Percentiles rank a stretch among this genome's conserved stretches.
Conservation (phyloP, 1,139 yeast species). For the Yamadazyma triangularis region DNA sequence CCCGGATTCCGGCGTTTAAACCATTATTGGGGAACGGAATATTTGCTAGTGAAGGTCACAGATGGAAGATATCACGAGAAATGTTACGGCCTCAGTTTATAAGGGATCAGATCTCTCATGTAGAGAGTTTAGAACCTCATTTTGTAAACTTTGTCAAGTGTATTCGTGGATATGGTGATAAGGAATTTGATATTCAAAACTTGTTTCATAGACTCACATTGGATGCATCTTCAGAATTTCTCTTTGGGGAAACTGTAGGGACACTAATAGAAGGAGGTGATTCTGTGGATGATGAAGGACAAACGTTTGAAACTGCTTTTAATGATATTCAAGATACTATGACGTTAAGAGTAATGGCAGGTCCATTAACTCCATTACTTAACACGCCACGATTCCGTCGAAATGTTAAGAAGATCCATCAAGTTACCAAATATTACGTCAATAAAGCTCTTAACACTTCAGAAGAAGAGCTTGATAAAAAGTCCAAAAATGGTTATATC, state of each 20-base stretch:
- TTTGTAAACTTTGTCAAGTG: slow-evolving; percentile 22
- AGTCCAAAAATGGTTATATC: slow-evolving; percentile 32
- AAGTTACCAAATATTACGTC: slow-evolving; percentile 20
- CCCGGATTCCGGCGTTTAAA: slow-evolving; percentile 35
- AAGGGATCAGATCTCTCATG: slow-evolving; percentile 49
- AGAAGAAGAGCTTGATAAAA: slow-evolving; percentile 21
- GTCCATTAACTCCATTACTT: slow-evolving; percentile 23
- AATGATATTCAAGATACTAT: slow-evolving; percentile 27
- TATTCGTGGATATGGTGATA: slow-evolving; percentile 12
- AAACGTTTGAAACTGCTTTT: slow-evolving; percentile 34
- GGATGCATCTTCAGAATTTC: slow-evolving; percentile 47
- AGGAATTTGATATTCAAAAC: slow-evolving; percentile 30
- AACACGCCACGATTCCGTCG: slow-evolving; percentile 23
- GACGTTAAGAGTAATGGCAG: slow-evolving; percentile 26
- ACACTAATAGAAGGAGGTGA: slow-evolving; percentile 13
- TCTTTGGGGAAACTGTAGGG: slow-evolving; percentile 43
- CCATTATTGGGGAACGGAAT: slow-evolving; percentile 54
- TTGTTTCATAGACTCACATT: slow-evolving; percentile 37
- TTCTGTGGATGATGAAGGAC: slow-evolving; percentile 23
- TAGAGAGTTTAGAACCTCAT: slow-evolving; percentile 42
- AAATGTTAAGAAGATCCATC: slow-evolving; percentile 18
- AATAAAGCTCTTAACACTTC: slow-evolving; percentile 19
- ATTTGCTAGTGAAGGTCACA: slow-evolving; percentile 52
- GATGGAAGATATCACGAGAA: slow-evolving; percentile 54
- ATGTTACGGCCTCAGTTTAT: slow-evolving; percentile 56